Percentiles rank a stretch among this genome's conserved stretches.
Evolutionary conservation across 805 yeast species (phyloP).

Genomic region (Barnettozyma populi): DNA sequence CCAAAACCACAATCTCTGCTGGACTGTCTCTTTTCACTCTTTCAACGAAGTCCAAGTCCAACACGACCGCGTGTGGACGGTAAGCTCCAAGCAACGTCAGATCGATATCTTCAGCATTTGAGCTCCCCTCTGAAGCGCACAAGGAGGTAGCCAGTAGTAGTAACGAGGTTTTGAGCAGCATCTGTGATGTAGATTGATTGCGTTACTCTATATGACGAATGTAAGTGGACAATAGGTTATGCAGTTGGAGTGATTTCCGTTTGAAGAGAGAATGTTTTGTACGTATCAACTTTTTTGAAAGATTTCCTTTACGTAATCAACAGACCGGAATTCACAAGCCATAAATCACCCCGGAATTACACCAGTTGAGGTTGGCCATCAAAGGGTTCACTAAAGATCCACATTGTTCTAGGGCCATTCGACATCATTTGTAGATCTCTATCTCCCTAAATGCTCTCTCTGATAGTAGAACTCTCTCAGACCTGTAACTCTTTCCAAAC

Average conservation of each 20-base stretch:
- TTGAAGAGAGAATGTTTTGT: not conserved
- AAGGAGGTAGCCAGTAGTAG: not conserved
- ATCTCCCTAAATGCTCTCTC: no score
- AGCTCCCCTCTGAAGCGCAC: not conserved
- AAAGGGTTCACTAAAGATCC: no score
- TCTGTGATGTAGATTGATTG: not conserved
- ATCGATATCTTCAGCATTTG: not conserved
- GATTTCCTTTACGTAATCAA: not conserved
- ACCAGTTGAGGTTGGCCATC: no score
- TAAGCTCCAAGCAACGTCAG: not conserved
- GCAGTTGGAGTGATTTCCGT: not conserved
- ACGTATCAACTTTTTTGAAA: not conserved
- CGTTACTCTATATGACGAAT: not conserved
- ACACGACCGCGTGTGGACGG: constrained; percentile 6
- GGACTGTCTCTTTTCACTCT: constrained; percentile 16
- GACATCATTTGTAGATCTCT: no score
- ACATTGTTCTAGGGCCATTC: no score
- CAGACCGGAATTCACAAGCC: not conserved
- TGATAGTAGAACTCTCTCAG: no score
- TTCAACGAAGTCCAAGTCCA: not conserved
- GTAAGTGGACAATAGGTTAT: no score
- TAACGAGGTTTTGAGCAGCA: not conserved
- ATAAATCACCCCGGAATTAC: no score
- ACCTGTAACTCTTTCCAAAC: no score
- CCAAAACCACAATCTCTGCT: constrained; percentile 20